Conservation (phyloP, 2,329 filamentous ascomycete species). For the Monosporascus cannonballus region DNA sequence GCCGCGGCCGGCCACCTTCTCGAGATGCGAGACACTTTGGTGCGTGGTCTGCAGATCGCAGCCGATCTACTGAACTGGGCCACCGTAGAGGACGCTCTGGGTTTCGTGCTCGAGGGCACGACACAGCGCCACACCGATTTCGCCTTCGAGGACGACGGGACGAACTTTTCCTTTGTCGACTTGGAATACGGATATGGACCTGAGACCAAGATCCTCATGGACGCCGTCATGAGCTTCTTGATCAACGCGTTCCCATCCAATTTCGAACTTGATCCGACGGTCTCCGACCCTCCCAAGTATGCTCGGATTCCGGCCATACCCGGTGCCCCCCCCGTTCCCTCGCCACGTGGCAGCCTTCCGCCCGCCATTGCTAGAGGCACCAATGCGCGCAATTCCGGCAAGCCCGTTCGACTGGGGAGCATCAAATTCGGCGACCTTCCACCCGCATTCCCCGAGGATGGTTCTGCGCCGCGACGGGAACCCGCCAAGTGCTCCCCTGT, state of each 20-base stretch:
- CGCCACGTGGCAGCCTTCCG: constrained; percentile 27
- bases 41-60: constrained; percentile 55
- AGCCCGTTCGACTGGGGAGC: constrained; percentile 49
- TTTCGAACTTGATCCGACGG: constrained; percentile 51
- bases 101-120: constrained; percentile 46
- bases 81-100: constrained; percentile 54
- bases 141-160: constrained; percentile 13
- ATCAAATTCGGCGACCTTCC: constrained; percentile 68
- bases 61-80: constrained; percentile 54
- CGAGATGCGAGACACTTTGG: constrained; percentile 46
- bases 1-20: constrained; percentile 57
- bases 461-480: constrained; percentile 15
- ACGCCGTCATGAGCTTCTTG: constrained; percentile 52
- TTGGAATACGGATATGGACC: constrained; percentile 46
- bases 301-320: constrained; percentile 42
- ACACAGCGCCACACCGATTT: constrained; percentile 23
- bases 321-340: constrained; percentile 21
- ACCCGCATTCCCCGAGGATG: constrained; percentile 27
- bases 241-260: constrained; percentile 52
- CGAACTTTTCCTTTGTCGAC: constrained; percentile 6
- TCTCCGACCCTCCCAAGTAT: constrained; percentile 29
- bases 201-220: constrained; percentile 48
- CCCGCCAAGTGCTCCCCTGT: constrained; percentile 36
- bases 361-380: constrained; percentile 34
- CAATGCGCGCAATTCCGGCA: constrained; percentile 25